Base-by-base conservation (phyloP, 2,329 filamentous ascomycete species). In the Coniochaeta sp. region DNA sequence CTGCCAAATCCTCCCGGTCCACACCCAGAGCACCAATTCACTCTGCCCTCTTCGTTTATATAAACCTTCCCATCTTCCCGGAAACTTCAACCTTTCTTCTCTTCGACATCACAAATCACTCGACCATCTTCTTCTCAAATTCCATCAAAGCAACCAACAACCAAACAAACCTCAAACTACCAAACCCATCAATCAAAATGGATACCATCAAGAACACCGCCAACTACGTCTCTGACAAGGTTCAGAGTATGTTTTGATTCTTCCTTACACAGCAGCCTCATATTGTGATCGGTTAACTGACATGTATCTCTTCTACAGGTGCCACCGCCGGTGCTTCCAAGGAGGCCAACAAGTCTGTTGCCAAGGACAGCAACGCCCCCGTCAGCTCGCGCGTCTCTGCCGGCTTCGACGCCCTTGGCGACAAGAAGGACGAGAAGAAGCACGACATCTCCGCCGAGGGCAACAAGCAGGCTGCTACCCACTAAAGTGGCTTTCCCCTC, bases 341-440 rank as follows among this genome's bases (percentile, higher is more conserved):
- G 80, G 81, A 84, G 76, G 77, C 75, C 78, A 85, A 85, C 81
- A 84, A 85, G 81, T 70, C 73, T 44, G 70, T 77, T 68, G 83
- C 83, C 70, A 84, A 86, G 77, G 79, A 81, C 71, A 72, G 68
- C 72, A 75, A 84, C 70, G 74, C 73, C 63, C 69, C 67, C 61
- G 17, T 81, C 62, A 70, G 71, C 65, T 77, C 76, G 68, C 81
- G 72, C 60, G 57, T 69, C 57, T 47, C 68, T 30, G 68, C 71
- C 47, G 66, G 69, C 58, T 65, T 69, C 38, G 67, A 70, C 42
- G 72, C 72, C 64, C 32, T 73, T 62, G 68, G 68, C 62, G 72
- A 75, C 70, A 74, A 74, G 72, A 40, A 63, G 57, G 57, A 65
- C 34, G 65, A 73, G 71, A 57, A 63, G 59, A 65, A 66, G 64